Evolutionary conservation across 2,329 filamentous ascomycete genomes (phyloP).

Genomic region (Fusarium lyarnte): DNA sequence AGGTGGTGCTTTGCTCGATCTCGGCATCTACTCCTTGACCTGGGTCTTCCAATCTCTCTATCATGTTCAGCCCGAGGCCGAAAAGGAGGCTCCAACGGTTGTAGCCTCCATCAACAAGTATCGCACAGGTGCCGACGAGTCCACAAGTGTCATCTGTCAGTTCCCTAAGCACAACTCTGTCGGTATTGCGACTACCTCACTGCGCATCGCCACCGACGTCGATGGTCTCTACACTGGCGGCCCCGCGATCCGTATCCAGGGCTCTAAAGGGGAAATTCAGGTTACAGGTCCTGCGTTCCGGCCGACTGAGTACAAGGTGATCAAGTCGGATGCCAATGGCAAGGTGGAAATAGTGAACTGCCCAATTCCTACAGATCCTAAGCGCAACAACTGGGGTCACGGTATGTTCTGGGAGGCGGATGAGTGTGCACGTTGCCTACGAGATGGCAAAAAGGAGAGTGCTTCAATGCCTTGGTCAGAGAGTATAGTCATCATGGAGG

Average conservation of each 20-base stretch:
- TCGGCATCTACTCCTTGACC: conserved; percentile 88
- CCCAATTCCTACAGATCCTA: conserved; percentile 62
- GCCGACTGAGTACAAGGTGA: conserved; percentile 72
- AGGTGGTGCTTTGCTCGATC: conserved; percentile 82
- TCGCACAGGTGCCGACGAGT: conserved; percentile 78
- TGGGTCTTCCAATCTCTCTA: conserved; percentile 94
- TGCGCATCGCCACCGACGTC: conserved; percentile 70
- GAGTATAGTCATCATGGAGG: conserved; percentile 86
- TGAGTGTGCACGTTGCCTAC: conserved; percentile 77
- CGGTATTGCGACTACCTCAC: conserved; percentile 74
- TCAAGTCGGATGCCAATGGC: conserved; percentile 61
- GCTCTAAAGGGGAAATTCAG: conserved; percentile 83
- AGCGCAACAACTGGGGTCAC: conserved; percentile 66
- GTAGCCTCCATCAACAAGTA: conserved; percentile 77
- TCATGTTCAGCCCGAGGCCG: conserved; percentile 74
- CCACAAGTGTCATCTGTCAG: conserved; percentile 78
- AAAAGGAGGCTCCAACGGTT: conserved; percentile 75
- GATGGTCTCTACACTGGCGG: conserved; percentile 67
- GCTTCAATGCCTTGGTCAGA: conserved; percentile 75
- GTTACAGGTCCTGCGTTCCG: conserved; percentile 77
- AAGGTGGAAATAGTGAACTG: conserved; percentile 62
- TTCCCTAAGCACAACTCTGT: conserved; percentile 77
- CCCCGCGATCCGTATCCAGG: conserved; percentile 81
- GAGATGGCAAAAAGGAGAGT: conserved; percentile 82
- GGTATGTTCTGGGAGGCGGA: conserved; percentile 94